These are phyloP conservation scores for Pseudogymnoascus sp. DNA, from an alignment of 2,329 filamentous ascomycete genomes.

Conservation along the genomic window DNA sequence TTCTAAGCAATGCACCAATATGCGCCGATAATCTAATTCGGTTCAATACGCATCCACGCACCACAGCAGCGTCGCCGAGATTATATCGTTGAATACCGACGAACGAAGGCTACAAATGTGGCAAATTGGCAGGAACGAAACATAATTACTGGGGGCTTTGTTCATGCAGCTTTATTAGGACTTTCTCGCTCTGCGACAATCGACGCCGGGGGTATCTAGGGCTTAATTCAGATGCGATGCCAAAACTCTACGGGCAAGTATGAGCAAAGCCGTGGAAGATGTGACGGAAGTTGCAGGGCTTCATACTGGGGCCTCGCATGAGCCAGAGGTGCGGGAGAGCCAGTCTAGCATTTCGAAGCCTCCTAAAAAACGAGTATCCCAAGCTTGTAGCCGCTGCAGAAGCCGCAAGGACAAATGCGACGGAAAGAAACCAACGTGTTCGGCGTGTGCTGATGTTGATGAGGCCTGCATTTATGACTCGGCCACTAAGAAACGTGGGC, in stretches of 20 bases:
- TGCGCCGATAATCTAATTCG: not conserved
- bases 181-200: not conserved
- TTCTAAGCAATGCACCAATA: not conserved
- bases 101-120: not conserved
- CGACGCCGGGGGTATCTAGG: not conserved
- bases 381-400: conserved; percentile 49
- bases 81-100: not conserved
- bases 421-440: conserved; percentile 56
- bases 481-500: conserved; percentile 67
- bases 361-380: conserved; percentile 35
- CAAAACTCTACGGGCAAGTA: not conserved
- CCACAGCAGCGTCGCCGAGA: not conserved
- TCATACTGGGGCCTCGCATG: not conserved
- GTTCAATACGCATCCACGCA: not conserved
- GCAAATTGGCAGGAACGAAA: not conserved
- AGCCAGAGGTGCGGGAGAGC: not conserved
- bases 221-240: not conserved
- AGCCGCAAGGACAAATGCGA: conserved; percentile 53
- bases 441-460: conserved; percentile 47
- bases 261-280: conserved; percentile 6
- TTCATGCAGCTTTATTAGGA: not conserved
- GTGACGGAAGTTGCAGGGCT: not conserved
- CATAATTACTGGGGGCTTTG: not conserved
- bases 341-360: conserved; percentile 11
- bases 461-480: conserved; percentile 59